Evolutionary conservation across 805 yeast genomes (phyloP).

Genomic region (Vanderwaltozyma tropicalis): DNA sequence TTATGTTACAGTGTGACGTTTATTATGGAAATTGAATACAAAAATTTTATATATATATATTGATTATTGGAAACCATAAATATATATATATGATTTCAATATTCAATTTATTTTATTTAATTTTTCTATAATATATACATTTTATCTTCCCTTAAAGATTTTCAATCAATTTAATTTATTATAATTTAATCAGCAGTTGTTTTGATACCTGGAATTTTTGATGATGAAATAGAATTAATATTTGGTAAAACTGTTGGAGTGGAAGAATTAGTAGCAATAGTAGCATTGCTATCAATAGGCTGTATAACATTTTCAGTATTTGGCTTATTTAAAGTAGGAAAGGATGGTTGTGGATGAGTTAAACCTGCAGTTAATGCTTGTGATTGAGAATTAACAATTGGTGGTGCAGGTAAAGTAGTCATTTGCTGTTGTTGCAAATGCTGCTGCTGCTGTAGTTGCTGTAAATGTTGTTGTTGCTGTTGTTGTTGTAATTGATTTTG

Average conservation of each 20-base stretch:
- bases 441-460: slow-evolving; percentile 1
- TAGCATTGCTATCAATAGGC: neutral
- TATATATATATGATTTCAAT: no score
- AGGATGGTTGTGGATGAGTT: slow-evolving; percentile 1
- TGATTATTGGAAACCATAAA: no score
- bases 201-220: neutral
- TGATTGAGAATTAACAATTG: slow-evolving; percentile 12
- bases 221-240: neutral
- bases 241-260: neutral
- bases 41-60: no score
- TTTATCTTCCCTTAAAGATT: no score
- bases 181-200: no score
- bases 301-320: neutral
- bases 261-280: neutral
- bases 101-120: no score
- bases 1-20: no score
- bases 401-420: slow-evolving; percentile 14
- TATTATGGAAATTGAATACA: no score
- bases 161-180: no score
- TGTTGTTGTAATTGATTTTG: slow-evolving; percentile 21
- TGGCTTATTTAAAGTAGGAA: neutral
- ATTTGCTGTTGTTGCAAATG: slow-evolving; percentile 1
- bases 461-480: slow-evolving; percentile 12
- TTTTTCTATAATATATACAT: no score
- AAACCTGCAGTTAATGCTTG: slow-evolving; percentile 2